Evolutionary conservation across 2,329 filamentous ascomycete genomes (phyloP).

Genomic region (Pestalotiopsis sp.): DNA sequence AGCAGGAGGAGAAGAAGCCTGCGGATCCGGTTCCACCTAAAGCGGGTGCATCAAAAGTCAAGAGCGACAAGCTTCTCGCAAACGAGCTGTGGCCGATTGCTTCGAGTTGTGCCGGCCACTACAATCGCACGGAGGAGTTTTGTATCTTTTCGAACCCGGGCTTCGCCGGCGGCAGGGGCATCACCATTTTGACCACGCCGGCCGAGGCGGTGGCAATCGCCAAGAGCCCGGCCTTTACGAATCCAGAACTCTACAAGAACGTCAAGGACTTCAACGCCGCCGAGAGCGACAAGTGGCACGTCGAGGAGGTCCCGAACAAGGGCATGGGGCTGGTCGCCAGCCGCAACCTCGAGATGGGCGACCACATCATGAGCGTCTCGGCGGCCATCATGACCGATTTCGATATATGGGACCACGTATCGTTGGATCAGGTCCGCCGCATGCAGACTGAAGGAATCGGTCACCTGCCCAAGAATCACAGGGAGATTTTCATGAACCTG

Average conservation of each 20-base stretch:
- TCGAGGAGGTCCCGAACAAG: slow-evolving; percentile 34
- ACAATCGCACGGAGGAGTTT: slow-evolving; percentile 19
- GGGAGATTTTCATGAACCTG: slow-evolving; percentile 28
- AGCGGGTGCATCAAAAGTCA: background rate
- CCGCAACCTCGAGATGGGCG: slow-evolving; percentile 26
- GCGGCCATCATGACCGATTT: slow-evolving; percentile 36
- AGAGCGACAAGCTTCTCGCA: background rate
- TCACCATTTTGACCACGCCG: slow-evolving; percentile 25
- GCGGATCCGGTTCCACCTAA: background rate
- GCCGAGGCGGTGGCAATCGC: slow-evolving; percentile 33
- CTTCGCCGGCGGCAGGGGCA: slow-evolving; percentile 9
- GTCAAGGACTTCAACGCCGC: slow-evolving; percentile 33
- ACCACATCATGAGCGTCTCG: slow-evolving; percentile 31
- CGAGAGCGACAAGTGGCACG: slow-evolving; percentile 30
- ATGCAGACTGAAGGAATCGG: slow-evolving; percentile 29
- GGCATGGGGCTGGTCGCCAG: slow-evolving; percentile 34
- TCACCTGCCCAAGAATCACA: slow-evolving; percentile 25
- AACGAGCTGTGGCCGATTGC: slow-evolving; percentile 16
- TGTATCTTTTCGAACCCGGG: slow-evolving; percentile 10
- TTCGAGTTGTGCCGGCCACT: slow-evolving; percentile 12
- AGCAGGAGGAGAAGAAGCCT: background rate
- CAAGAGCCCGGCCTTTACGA: slow-evolving; percentile 30
- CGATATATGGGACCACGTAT: slow-evolving; percentile 24
- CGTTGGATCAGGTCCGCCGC: slow-evolving; percentile 20
- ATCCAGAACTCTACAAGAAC: slow-evolving; percentile 24